phyloP scores from a whole-genome alignment of 2,329 filamentous ascomycete genomes.

The Trichoderma arundinaceum region DNA sequence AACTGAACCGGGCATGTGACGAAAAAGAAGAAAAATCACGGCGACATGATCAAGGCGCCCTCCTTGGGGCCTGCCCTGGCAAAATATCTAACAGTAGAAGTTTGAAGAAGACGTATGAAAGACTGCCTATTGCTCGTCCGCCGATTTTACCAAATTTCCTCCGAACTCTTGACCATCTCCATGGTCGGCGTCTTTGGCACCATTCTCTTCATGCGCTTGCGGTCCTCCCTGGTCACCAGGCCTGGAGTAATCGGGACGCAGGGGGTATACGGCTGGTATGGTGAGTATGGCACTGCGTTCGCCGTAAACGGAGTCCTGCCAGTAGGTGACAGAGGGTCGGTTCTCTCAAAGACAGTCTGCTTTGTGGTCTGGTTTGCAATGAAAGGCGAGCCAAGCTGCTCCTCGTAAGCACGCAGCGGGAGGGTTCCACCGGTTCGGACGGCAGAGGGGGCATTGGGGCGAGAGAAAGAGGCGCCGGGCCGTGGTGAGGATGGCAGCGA shows the following conservation, averaged over 20 bases:
- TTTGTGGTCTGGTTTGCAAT: constrained; percentile 58
- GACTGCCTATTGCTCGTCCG: not conserved
- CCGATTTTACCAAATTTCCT: constrained; percentile 65
- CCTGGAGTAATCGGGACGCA: constrained; percentile 78
- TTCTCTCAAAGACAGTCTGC: constrained; percentile 68
- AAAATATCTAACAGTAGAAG: constrained; percentile 38
- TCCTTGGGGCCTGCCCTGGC: constrained; percentile 31
- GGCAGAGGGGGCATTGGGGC: constrained; percentile 58
- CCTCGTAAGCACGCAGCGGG: constrained; percentile 67
- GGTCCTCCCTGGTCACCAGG: constrained; percentile 71
- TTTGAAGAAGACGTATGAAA: constrained; percentile 8
- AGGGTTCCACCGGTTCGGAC: constrained; percentile 63
- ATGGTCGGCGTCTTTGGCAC: constrained; percentile 67
- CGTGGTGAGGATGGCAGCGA: constrained; percentile 58
- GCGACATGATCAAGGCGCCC: constrained; percentile 36
- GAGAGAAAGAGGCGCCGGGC: constrained; percentile 56
- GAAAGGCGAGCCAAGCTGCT: constrained; percentile 58
- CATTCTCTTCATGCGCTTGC: constrained; percentile 70
- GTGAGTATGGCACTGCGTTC: constrained; percentile 71
- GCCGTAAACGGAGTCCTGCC: constrained; percentile 68
- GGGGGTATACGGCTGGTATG: constrained; percentile 80
- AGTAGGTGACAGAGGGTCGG: constrained; percentile 58
- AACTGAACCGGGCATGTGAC: not conserved
- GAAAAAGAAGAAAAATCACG: constrained; percentile 35
- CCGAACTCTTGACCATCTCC: constrained; percentile 65